phyloP scores from a whole-genome alignment of 805 yeast species.

The Metschnikowia orientalis region DNA sequence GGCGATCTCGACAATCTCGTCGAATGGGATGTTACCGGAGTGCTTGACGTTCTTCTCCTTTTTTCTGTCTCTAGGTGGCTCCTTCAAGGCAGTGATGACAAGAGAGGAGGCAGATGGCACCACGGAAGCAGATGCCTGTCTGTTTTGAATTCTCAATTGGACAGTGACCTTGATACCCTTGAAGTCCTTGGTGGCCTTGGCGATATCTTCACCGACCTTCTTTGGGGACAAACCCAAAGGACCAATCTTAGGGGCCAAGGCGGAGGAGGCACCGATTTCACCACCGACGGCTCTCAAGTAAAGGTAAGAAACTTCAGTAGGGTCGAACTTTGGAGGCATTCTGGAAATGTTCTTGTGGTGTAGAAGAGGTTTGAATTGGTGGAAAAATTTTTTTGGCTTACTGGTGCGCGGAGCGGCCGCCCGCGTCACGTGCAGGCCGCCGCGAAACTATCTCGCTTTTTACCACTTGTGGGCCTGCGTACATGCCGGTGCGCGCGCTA shows the following conservation, averaged over 20 bases:
- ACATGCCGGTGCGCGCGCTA: slow-evolving; percentile 7
- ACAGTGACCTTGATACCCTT: slow-evolving; percentile 99
- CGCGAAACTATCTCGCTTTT: too few species aligned
- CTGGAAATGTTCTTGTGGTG: slow-evolving; percentile 19
- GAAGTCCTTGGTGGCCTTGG: slow-evolving; percentile 98
- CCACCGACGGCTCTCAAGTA: slow-evolving; percentile 99
- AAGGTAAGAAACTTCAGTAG: slow-evolving; percentile 95
- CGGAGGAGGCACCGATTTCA: slow-evolving; percentile 99
- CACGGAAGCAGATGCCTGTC: slow-evolving; percentile 98
- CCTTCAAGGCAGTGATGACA: slow-evolving; percentile 98
- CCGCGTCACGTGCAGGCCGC: slow-evolving; percentile 16
- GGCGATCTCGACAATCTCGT: slow-evolving; percentile 94
- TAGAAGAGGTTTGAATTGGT: slow-evolving; percentile 9
- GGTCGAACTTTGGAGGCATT: slow-evolving; percentile 99
- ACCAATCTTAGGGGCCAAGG: slow-evolving; percentile 99
- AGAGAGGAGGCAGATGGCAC: slow-evolving; percentile 99
- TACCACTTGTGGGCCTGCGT: too few species aligned
- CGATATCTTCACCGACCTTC: slow-evolving; percentile 99
- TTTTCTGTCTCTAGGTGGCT: slow-evolving; percentile 99
- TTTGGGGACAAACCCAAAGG: slow-evolving; percentile 99
- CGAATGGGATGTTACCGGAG: slow-evolving; percentile 97
- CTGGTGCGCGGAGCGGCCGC: slow-evolving; percentile 11
- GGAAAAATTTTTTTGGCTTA: slow-evolving; percentile 15
- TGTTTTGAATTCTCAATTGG: slow-evolving; percentile 97
- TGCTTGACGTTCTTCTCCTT: slow-evolving; percentile 99